phyloP scores from a whole-genome alignment of 352 stramenopile genomes.

The Phytopythium aichiense region DNA sequence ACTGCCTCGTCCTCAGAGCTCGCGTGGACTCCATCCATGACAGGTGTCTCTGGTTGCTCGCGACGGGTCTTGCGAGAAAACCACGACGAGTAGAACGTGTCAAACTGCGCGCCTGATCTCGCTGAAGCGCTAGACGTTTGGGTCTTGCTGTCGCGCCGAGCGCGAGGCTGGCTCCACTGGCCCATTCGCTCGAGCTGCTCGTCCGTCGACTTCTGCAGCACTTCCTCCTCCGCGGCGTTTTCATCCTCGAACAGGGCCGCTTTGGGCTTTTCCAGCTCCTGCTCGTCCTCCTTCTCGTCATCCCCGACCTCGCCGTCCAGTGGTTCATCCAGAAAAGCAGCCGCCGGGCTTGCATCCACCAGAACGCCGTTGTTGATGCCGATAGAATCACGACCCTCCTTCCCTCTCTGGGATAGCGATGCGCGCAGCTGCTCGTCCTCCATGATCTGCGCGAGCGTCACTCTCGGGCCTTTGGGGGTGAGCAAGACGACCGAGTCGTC shows the following conservation, averaged over 20 bases:
- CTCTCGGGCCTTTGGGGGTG: slow-evolving; percentile 19
- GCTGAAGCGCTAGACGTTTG: slow-evolving; percentile 35
- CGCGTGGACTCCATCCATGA: neutral
- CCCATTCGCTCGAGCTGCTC: slow-evolving; percentile 62
- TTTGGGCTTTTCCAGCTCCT: slow-evolving; percentile 7
- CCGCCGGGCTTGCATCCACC: neutral
- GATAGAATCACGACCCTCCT: neutral
- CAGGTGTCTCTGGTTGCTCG: slow-evolving; percentile 11
- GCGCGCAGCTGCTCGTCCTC: slow-evolving; percentile 6
- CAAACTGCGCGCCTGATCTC: slow-evolving; percentile 46
- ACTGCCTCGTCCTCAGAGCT: neutral
- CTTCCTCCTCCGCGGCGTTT: slow-evolving; percentile 22
- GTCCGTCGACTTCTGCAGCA: slow-evolving; percentile 25
- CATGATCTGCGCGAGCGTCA: slow-evolving; percentile 14
- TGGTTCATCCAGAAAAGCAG: slow-evolving; percentile 12
- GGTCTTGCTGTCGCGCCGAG: slow-evolving; percentile 34
- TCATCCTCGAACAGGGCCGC: slow-evolving; percentile 27
- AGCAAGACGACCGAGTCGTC: slow-evolving; percentile 23
- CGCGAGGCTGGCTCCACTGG: slow-evolving; percentile 68
- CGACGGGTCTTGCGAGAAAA: slow-evolving; percentile 54
- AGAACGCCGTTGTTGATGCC: neutral
- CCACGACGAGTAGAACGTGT: slow-evolving; percentile 74
- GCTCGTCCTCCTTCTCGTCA: slow-evolving; percentile 33
- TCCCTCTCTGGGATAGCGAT: neutral
- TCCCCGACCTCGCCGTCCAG: slow-evolving; percentile 45